Conservation (phyloP, 352 stramenopile species). For the Aphanomyces euteiches region DNA sequence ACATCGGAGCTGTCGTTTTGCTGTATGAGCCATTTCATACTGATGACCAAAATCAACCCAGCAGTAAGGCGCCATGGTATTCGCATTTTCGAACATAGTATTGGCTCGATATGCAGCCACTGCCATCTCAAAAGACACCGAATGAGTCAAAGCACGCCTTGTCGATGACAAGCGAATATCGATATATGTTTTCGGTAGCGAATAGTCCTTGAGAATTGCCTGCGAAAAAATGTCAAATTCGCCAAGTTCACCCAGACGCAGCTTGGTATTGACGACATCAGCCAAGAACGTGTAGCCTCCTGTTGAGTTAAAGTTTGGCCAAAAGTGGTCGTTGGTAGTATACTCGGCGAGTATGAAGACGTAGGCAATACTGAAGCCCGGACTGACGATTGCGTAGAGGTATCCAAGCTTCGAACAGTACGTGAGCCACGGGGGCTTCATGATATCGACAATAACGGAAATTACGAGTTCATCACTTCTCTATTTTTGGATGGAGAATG, state of each 20-base stretch:
- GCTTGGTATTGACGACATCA: background rate
- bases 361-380: conserved; percentile 1
- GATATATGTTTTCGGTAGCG: background rate
- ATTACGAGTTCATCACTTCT: no score
- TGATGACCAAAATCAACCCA: conserved; percentile 2
- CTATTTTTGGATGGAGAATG: no score
- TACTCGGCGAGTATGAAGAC: background rate
- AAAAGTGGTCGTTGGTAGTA: conserved; percentile 18
- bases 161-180: background rate
- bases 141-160: background rate
- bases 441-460: no score
- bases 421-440: no score
- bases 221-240: background rate
- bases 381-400: conserved; percentile 10
- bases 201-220: conserved; percentile 2
- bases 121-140: background rate
- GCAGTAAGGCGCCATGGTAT: background rate
- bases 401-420: background rate
- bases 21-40: conserved; percentile 17
- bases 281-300: conserved; percentile 9
- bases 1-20: background rate
- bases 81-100: background rate
- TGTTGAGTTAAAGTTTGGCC: conserved; percentile 10
- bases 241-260: background rate
- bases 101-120: background rate